Evolutionary conservation across 805 yeast genomes (phyloP).

Genomic region (Cyberlindnera samutprakarnensis): DNA sequence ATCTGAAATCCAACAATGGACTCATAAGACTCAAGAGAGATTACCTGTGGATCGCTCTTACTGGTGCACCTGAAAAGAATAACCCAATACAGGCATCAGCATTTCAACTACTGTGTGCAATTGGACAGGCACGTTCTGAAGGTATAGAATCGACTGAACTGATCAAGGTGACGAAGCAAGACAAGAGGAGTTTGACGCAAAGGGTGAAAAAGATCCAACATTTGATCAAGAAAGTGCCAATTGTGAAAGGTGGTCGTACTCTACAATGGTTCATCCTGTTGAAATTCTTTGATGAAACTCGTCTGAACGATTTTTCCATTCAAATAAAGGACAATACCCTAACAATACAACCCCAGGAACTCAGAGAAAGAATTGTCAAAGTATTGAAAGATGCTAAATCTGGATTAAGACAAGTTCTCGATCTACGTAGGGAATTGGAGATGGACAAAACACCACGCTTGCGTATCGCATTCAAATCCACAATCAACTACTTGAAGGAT

Average conservation of each 20-base stretch:
- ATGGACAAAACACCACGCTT: conserved; percentile 35
- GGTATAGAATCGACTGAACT: conserved; percentile 59
- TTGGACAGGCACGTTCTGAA: conserved; percentile 44
- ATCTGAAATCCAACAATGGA: conserved; percentile 3
- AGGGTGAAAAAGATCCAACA: conserved; percentile 51
- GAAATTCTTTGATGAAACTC: conserved; percentile 29
- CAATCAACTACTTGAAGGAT: conserved; percentile 37
- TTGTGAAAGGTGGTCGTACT: conserved; percentile 38
- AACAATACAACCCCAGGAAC: conserved; percentile 23
- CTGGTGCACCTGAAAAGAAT: conserved; percentile 48
- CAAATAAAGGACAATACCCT: conserved; percentile 17
- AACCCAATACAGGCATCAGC: conserved; percentile 49
- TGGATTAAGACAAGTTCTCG: conserved; percentile 51
- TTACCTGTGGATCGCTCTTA: conserved; percentile 48
- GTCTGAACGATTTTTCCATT: conserved; percentile 11
- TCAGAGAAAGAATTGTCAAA: conserved; percentile 32
- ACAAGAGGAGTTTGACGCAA: conserved; percentile 59
- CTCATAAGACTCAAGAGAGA: conserved; percentile 40
- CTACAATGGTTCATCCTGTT: conserved; percentile 47
- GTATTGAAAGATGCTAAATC: conserved; percentile 52
- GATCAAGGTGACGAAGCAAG: conserved; percentile 54
- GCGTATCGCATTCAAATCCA: conserved; percentile 41
- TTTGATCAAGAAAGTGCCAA: conserved; percentile 34
- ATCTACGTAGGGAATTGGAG: conserved; percentile 51
- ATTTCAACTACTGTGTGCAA: conserved; percentile 46